Base-by-base conservation (phyloP, 306 rosid species). In the Vicia faba region DNA sequence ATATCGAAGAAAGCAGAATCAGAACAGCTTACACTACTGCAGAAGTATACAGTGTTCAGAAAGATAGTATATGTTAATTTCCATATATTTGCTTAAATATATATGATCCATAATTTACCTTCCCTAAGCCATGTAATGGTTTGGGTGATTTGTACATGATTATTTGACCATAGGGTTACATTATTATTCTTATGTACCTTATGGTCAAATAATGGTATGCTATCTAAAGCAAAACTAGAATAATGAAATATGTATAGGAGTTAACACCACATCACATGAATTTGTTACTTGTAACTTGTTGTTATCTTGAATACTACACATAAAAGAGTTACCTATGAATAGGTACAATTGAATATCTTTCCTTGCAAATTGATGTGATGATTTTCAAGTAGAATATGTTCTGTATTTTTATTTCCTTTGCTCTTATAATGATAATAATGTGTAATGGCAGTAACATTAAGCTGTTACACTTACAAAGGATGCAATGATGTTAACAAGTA, bases 61-160 rank as follows among this genome's bases (percentile, higher is more conserved):
- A 36, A 65, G 61, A 59, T 65, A 75, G 56, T 51, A 50, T 77
- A 75, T 28, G 18, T 78, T 38, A 6, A 23, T 61, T 31, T 36
- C 48, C 29, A 19, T 38, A 36, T 36, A 72, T 68, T 69, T 63
- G 49, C 11, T 66, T 8, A 60, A 56, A 58, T 20, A 57, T 14
- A 15, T 66, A 61, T 70, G 79, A 74, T 75, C 57, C 75, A 59
- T 66, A 68, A 71, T 39, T 68, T 68, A 61, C 43, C 53, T 49
- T 41, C 49, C 71, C 46, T 72, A 62, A 71, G 75, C 88, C 63
- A 46, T 14, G 15, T 69, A 75, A 53, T 63, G 66, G 49, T 39
- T 61, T 7, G 31, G 66, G 66, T 38, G 48, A 16, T 72, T 44
- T 82, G 85, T 86, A 82, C 68, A 86, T 82, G 81, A 74, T 55